These are phyloP conservation scores for Gossypioides kirkii DNA, from an alignment of 345 rosid species.

Conservation along the genomic window DNA sequence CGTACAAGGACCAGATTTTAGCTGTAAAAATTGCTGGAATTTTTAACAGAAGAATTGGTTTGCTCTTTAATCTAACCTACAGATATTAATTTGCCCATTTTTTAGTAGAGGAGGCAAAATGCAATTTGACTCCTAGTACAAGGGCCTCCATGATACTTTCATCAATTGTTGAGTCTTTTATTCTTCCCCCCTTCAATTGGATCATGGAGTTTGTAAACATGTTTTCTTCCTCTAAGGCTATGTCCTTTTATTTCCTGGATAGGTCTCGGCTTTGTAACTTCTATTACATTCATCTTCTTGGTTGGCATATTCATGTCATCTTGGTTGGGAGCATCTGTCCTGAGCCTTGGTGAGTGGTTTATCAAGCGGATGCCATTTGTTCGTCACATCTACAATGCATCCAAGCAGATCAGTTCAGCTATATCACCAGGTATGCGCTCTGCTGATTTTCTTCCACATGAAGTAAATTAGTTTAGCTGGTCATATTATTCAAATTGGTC, in stretches of 20 bases:
- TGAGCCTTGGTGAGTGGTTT: slow-evolving; percentile 96
- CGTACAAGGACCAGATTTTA: no score
- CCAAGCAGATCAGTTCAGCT: slow-evolving; percentile 98
- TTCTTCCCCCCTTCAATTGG: background rate
- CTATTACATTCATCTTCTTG: slow-evolving; percentile 88
- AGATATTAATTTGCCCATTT: no score
- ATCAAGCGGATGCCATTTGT: slow-evolving; percentile 98
- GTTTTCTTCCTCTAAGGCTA: background rate
- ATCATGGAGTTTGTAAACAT: background rate
- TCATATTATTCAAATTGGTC: slow-evolving; percentile 13
- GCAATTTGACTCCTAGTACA: no score
- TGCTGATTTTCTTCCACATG: slow-evolving; percentile 4
- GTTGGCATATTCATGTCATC: slow-evolving; percentile 99
- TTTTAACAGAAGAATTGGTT: no score
- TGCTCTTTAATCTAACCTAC: no score
- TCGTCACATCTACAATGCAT: slow-evolving; percentile 94
- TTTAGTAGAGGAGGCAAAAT: no score
- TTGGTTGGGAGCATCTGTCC: slow-evolving; percentile 96
- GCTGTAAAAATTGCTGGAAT: no score
- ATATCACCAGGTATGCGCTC: slow-evolving; percentile 78
- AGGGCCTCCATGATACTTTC: no score
- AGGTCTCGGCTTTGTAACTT: slow-evolving; percentile 97
- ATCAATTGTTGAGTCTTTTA: background rate
- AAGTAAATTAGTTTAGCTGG: background rate
- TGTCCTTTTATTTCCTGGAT: slow-evolving; percentile 19